Conservation (phyloP, 495 filamentous ascomycete species). For the Cercophora samala region DNA sequence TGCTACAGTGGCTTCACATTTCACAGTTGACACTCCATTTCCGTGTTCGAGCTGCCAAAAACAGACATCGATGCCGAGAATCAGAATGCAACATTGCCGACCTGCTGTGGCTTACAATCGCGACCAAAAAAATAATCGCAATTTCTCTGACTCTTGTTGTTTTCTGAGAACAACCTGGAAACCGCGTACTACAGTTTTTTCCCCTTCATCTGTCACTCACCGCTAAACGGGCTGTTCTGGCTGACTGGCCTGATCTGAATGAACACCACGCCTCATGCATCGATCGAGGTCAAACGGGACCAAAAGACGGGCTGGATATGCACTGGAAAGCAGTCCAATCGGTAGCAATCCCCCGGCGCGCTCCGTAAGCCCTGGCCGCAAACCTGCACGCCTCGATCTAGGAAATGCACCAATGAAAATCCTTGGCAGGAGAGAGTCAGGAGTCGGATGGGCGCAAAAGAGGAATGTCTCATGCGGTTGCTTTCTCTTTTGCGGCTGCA, state of each 20-base stretch:
- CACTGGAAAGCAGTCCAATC: not conserved
- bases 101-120: not conserved
- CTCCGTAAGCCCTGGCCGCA: not conserved
- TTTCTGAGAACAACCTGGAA: no score
- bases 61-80: conserved; percentile 2
- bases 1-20: no score
- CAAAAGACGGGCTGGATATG: no score
- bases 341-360: not conserved
- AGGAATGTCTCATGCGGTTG: not conserved
- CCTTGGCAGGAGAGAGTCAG: not conserved
- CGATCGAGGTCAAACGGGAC: no score
- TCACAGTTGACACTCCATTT: no score
- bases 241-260: no score
- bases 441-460: not conserved
- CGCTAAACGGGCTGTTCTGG: no score
- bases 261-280: not conserved
- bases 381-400: not conserved
- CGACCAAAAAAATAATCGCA: no score
- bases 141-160: no score
- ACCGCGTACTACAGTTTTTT: no score
- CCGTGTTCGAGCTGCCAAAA: not conserved
- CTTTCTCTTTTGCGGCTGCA: not conserved
- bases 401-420: not conserved
- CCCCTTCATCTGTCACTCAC: not conserved
- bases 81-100: not conserved